Evolutionary conservation across 768 basidiomycete genomes (phyloP), one percentile per base, ranked within the genome.

Genomic region (Hortiboletus flavorubellus): DNA sequence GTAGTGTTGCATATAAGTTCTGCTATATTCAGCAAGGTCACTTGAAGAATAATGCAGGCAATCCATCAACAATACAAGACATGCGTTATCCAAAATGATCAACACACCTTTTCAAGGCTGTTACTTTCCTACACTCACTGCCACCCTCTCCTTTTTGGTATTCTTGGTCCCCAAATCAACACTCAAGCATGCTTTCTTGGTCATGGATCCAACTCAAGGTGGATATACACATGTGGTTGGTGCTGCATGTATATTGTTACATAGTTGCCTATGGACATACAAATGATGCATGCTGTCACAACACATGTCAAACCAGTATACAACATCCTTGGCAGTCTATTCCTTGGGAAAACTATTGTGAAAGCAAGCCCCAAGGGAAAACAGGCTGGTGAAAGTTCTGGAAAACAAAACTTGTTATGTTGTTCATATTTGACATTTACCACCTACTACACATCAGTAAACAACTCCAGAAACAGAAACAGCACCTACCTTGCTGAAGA

Each of bases 281-380:
- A 54, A 30, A 81, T 65, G 34, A 59, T 67, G 59, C 79, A 83
- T 0, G 83, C 87, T 12, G 78, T 71, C 11, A 79, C 81, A 1
- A 81, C 74, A 45, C 84, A 81, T n/a, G 71, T 63, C 8, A 78
- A 69, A 39, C 89, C 76, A 2, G 77, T 62, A 0, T 68, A 52
- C 51, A 72, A 75, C 64, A 82, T 78, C 23, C 21, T 21, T 21
- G 21, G 21, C 2, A 2, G 21, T 21, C 21, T 21, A 21, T 21
- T 21, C 21, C 21, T 21, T 21, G 2, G 21, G 2, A 21, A 21
- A 21, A 21, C 21, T 21, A 21, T 21, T 21, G 2, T 21, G 21
- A 2, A 21, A 21, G 21, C 21, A 21, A 21, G 21, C 21, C 21
- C 2, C 21, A 21, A 21, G 21, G 21, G 21, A 21, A 21, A 21